Percentiles rank a stretch among this genome's conserved stretches.
phyloP scores from a whole-genome alignment of 306 rosid genomes.

The Glycyrrhiza uralensis region DNA sequence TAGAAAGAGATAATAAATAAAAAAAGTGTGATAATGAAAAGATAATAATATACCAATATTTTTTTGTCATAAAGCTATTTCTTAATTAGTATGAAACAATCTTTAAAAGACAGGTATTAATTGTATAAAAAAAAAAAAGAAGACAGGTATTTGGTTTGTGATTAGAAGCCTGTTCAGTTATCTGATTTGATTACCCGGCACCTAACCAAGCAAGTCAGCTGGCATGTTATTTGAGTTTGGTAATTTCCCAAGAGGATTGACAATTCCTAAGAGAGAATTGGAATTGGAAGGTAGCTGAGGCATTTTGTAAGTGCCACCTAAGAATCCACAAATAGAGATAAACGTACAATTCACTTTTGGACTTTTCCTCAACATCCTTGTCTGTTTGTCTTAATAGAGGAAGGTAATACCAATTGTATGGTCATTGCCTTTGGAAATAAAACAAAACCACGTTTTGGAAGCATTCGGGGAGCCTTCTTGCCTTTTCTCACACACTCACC shows the following conservation, averaged over 20 bases:
- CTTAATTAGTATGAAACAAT: too few relatives aligned
- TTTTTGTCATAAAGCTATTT: too few relatives aligned
- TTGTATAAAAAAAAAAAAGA: too few relatives aligned
- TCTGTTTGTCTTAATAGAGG: slow-evolving; percentile 53
- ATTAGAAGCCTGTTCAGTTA: slow-evolving; percentile 15
- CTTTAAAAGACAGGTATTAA: too few relatives aligned
- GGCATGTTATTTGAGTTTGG: slow-evolving; percentile 23
- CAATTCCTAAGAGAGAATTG: slow-evolving; percentile 27
- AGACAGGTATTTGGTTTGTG: not conserved
- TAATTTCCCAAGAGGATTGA: slow-evolving; percentile 29
- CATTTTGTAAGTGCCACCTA: slow-evolving; percentile 34
- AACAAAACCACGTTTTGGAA: slow-evolving; percentile 58
- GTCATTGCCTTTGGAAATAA: slow-evolving; percentile 43
- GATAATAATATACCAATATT: too few relatives aligned
- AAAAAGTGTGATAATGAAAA: too few relatives aligned
- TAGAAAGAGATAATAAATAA: too few relatives aligned
- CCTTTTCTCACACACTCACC: slow-evolving; percentile 46
- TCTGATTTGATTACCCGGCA: slow-evolving; percentile 7
- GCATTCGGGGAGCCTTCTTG: slow-evolving; percentile 28
- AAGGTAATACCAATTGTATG: slow-evolving; percentile 63
- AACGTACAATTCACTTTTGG: slow-evolving; percentile 56
- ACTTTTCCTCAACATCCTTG: slow-evolving; percentile 42
- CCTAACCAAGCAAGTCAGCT: slow-evolving; percentile 9
- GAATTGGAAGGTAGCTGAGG: slow-evolving; percentile 8
- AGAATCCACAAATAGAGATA: slow-evolving; percentile 58